Base-by-base conservation (phyloP, 2,329 filamentous ascomycete species). In the Cryphonectria nitschkei region DNA sequence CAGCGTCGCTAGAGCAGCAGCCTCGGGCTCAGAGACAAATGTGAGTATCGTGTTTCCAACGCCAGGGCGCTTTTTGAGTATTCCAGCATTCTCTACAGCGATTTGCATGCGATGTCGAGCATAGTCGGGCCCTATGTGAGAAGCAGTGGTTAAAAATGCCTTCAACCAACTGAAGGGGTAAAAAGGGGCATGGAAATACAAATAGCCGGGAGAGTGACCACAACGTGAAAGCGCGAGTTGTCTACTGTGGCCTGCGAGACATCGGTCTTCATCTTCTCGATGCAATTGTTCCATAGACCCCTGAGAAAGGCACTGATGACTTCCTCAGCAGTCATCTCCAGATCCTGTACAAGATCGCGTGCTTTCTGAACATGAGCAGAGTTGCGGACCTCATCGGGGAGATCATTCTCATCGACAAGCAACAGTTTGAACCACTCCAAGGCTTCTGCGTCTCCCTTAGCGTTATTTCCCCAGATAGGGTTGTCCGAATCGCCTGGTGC, bases 191-290 rank as follows among this genome's bases (percentile, higher is more conserved):
- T 11, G 62, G 26, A 13, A 52, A 26, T 41, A 67, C 84, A 86
- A 11, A 85, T 84, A 0, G 84, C 84, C 0, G 84, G 84, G 0
- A 86, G 52, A 0, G 84, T 85, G 1, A 84, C 73, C 1, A 84
- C 77, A 2, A 85, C 74, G 16, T 81, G 76, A 14, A 84, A 77
- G 0, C 46, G 74, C 7, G 75, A 73, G 11, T 70, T 67, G 0
- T 76, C 71, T 0, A 81, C 39, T 0, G 79, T 70, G 0, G 71
- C 63, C 0, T 70, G n/a, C 0, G 79, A 79, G 4, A 75, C 62
- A 0, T 76, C 73, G 32, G 71, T 64, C 13, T 65, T 70, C 14
- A 84, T 80, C 11, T 70, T 72, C 0, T 75, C 66, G 0, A 77
- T 65, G 2, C 70, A 71, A 41, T 82, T 78, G 0, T 73, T 37